phyloP scores from a whole-genome alignment of 805 yeast species.

The Saccharomyces eubayanus region DNA sequence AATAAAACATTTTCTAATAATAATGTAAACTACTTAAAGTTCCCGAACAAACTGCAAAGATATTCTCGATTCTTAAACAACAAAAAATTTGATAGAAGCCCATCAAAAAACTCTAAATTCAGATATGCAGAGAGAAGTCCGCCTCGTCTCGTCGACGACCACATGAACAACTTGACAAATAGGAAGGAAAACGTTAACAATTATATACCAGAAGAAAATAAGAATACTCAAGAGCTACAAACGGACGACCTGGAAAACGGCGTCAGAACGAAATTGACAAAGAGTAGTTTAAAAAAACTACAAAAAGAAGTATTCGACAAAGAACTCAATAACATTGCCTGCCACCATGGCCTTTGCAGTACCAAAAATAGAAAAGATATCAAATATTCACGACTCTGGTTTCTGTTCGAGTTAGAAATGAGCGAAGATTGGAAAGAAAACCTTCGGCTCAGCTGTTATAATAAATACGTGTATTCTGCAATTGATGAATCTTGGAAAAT shows the following conservation, averaged over 20 bases:
- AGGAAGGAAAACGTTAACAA: neutral
- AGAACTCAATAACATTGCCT: constrained; percentile 8
- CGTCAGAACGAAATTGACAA: constrained; percentile 7
- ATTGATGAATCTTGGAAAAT: constrained; percentile 18
- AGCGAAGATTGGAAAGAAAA: constrained; percentile 15
- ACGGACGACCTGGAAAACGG: neutral
- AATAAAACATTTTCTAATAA: neutral
- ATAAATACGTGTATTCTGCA: constrained; percentile 17
- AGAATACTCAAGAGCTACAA: neutral
- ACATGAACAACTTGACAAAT: neutral
- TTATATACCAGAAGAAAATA: neutral
- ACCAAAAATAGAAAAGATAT: constrained; percentile 7
- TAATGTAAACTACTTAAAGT: neutral
- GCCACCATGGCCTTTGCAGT: constrained; percentile 19
- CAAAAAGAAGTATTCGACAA: constrained; percentile 15
- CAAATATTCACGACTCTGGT: constrained; percentile 18
- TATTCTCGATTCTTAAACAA: neutral
- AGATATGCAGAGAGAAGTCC: neutral
- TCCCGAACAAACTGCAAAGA: neutral
- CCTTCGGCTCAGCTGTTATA: constrained; percentile 25
- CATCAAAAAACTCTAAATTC: neutral
- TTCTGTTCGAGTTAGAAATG: constrained; percentile 30
- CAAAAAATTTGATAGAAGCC: neutral
- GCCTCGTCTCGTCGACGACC: neutral
- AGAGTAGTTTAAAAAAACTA: constrained; percentile 12